Evolutionary conservation across 257 asterid species (phyloP), one percentile per base, ranked within the genome.

Genomic region (Capsicum rhomboideum): DNA sequence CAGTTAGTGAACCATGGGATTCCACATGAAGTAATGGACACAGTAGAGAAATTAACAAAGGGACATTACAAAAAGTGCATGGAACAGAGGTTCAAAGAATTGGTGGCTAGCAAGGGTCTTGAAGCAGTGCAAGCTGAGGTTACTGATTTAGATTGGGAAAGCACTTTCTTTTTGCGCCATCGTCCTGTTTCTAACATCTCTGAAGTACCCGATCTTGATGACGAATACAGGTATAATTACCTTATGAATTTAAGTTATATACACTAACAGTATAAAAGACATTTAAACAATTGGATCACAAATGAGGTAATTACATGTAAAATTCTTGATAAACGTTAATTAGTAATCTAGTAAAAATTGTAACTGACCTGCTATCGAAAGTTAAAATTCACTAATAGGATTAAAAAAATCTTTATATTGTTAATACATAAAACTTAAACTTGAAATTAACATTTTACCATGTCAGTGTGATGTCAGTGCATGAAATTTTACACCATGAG

Each of bases 1-100:
- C 80, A 93, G 97, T 80, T 92, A 88, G 84, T 91, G 82, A 92
- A 93, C 64, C 96, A 92, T 87, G 96, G 94, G 18, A 92, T 93
- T 42, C 78, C 91, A 4, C 90, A 86, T 84, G 93, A 91, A 90
- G 88, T 90, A 3, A 83, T 93, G 88, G 93, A 92, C 89, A 90
- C 82, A 79, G 93, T 93, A 87, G 93, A 91, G 85, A 87, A 86
- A 49, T 82, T 91, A 72, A 92, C 93, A 4, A 88, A 93, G 5
- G 93, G 86, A 40, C 91, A 92, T 87, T 93, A 93, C 92, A 91
- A 87, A 89, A 59, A 63, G 8, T 93, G 88, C 44, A 86, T 92
- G 78, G 94, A 93, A 82, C 87, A 90, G 1, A 56, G 71, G 52
- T 93, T 93, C 87, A 82, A 87, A 82, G 91, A 93, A 54, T n/a